A percentile compares a stretch with the other conserved stretches of the same genome.
Conservation (phyloP, 2,329 filamentous ascomycete species). For the Waltergamsia citrina region DNA sequence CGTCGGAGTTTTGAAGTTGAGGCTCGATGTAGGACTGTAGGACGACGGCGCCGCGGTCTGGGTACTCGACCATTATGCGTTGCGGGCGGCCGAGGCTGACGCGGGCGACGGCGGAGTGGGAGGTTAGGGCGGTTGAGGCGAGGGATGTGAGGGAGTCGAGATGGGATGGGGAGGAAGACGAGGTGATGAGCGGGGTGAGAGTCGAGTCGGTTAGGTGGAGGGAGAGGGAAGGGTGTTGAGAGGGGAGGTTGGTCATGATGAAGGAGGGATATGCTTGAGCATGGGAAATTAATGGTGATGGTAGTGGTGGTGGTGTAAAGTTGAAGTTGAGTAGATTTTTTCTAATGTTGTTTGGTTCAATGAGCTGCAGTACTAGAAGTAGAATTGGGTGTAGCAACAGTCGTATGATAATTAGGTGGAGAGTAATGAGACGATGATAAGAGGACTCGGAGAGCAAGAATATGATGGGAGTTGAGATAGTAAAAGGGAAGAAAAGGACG, state of each 20-base stretch:
- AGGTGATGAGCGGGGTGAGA: slow-evolving; percentile 48
- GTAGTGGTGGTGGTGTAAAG: slow-evolving; percentile 1
- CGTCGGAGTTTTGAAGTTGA: slow-evolving; percentile 1
- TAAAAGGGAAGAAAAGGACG: background rate
- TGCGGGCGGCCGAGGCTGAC: slow-evolving; percentile 43
- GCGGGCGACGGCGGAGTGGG: slow-evolving; percentile 41
- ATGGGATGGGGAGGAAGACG: slow-evolving; percentile 31
- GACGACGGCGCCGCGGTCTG: slow-evolving; percentile 28
- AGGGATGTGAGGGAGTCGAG: slow-evolving; percentile 42
- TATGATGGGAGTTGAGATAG: too few species aligned
- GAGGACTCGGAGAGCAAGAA: background rate
- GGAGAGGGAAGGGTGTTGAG: slow-evolving; percentile 39
- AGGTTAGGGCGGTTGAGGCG: slow-evolving; percentile 40
- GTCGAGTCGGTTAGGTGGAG: slow-evolving; percentile 48
- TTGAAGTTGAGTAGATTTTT: too few species aligned
- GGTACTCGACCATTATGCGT: slow-evolving; percentile 50
- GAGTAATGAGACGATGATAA: background rate
- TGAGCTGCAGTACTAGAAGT: too few species aligned
- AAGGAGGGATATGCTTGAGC: slow-evolving; percentile 1
- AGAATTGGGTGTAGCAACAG: too few species aligned
- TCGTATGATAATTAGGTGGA: background rate
- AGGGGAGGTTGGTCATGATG: slow-evolving; percentile 29
- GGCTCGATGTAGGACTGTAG: slow-evolving; percentile 37
- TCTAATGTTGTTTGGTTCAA: too few species aligned
- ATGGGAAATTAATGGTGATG: background rate